Base-by-base conservation (phyloP, 768 basidiomycete species). In the Pulveroboletus sp. region DNA sequence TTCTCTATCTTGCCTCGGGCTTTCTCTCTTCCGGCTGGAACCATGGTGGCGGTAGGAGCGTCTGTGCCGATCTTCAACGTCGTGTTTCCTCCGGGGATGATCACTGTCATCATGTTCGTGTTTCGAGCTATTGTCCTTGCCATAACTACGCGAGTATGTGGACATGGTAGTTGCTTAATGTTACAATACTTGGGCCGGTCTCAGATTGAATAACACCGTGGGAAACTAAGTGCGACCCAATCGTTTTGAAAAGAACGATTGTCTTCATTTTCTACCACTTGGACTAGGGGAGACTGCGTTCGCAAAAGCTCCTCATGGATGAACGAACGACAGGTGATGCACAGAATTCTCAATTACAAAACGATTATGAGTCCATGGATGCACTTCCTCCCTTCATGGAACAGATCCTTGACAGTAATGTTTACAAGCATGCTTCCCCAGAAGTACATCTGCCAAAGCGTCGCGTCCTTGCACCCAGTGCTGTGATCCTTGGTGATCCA, bases 1-100 rank as follows among this genome's bases (percentile, higher is more conserved):
- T 47, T 56, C 66, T 16, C 53, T 58, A 43, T 66, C 58, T 45
- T 62, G 54, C 44, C 54, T 53, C 22, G 58, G 32, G 17, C 46
- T 49, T 35, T 59, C 54, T 11, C 49, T 53, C 27, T 51, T 47
- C 20, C 57, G 49, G n/a, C 50, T 43, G 43, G 55, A 20, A 11
- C 41, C 49, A 43, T 30, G 50, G 44, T 55, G 62, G 38, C 51
- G 50, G 54, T 59, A 57, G 6, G 51, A 39, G 36, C 50, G 47
- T 44, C 40, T 27, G 11, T 31, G 37, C 16, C 51, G 54, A 47
- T 54, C 47, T 30, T 31, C 24, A 23, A 38, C 19, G 8, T 51
- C 47, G 24, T 51, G 29, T 47, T 50, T 49, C 22, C 43, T 59
- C 40, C 54, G 47, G 39, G 32, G 45, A 46, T 24, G 11, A 47